Conservation (phyloP, 2,329 filamentous ascomycete genomes). For the Helicocarpus griseus region DNA sequence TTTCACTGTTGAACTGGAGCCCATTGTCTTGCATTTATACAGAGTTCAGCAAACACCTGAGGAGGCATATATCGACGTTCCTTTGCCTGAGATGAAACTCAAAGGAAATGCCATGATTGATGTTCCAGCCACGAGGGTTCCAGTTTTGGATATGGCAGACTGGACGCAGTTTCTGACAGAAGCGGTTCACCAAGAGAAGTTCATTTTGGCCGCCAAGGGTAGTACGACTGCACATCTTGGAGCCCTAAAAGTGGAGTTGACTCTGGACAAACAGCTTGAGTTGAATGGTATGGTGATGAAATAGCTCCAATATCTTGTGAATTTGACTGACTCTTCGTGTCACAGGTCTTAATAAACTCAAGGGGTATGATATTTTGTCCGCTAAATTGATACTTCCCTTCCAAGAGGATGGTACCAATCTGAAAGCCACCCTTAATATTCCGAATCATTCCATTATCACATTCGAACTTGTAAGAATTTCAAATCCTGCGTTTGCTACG, state of each 20-base stretch:
- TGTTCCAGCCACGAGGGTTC: constrained; percentile 27
- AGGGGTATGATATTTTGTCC: constrained; percentile 30
- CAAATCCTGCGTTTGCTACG: neutral
- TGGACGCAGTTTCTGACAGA: constrained; percentile 31
- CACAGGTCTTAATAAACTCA: constrained; percentile 27
- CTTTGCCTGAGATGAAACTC: constrained; percentile 11
- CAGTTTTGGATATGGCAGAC: constrained; percentile 31
- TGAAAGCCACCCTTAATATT: constrained; percentile 35
- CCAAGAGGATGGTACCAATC: constrained; percentile 31
- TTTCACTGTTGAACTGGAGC: constrained; percentile 18
- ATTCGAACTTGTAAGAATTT: constrained; percentile 22
- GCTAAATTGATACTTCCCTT: constrained; percentile 31
- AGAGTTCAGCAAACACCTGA: constrained; percentile 27
- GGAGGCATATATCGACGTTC: constrained; percentile 12
- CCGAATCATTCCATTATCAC: constrained; percentile 38
- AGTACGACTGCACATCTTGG: constrained; percentile 32
- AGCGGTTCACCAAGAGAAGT: constrained; percentile 31
- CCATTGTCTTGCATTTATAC: constrained; percentile 33
- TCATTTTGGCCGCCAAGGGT: constrained; percentile 31
- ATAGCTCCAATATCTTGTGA: neutral
- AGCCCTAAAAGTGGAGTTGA: constrained; percentile 27
- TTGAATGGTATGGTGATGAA: constrained; percentile 19
- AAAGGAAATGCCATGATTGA: constrained; percentile 24
- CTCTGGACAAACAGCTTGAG: constrained; percentile 35
- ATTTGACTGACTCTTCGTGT: neutral